phyloP scores from a whole-genome alignment of 768 basidiomycete genomes.

The Suillus sp. region DNA sequence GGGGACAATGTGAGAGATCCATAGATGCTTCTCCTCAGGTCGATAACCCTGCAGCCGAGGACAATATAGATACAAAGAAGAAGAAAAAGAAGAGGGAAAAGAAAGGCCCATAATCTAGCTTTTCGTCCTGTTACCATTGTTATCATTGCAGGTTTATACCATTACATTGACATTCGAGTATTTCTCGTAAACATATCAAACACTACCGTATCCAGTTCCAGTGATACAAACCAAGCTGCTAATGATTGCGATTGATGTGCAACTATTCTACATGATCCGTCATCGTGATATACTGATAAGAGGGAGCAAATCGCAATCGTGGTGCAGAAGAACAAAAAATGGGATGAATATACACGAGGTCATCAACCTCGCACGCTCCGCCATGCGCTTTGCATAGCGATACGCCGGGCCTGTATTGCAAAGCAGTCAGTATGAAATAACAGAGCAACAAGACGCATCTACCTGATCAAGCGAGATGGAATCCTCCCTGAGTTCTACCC shows the following conservation, averaged over 20 bases:
- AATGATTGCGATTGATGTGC: conserved; percentile 12
- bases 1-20: conserved; percentile 16
- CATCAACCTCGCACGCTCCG: conserved; percentile 61
- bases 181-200: neutral
- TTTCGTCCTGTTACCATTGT: neutral
- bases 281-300: conserved; percentile 7
- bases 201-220: neutral
- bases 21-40: neutral
- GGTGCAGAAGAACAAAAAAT: neutral
- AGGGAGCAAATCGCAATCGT: neutral
- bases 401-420: conserved; percentile 66
- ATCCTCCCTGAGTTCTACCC: conserved; percentile 76
- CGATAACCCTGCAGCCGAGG: neutral
- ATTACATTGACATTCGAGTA: conserved; percentile 1
- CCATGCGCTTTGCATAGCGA: conserved; percentile 91
- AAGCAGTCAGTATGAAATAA: conserved; percentile 10
- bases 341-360: neutral
- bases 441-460: conserved; percentile 21
- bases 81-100: neutral
- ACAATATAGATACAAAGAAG: neutral
- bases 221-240: conserved; percentile 13
- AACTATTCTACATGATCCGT: conserved; percentile 19
- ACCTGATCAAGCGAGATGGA: conserved; percentile 95
- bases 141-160: neutral
- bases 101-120: neutral